Evolutionary conservation across 306 rosid genomes (phyloP), one percentile per base, ranked within the genome.

Genomic region (Aeschynomene evenia): DNA sequence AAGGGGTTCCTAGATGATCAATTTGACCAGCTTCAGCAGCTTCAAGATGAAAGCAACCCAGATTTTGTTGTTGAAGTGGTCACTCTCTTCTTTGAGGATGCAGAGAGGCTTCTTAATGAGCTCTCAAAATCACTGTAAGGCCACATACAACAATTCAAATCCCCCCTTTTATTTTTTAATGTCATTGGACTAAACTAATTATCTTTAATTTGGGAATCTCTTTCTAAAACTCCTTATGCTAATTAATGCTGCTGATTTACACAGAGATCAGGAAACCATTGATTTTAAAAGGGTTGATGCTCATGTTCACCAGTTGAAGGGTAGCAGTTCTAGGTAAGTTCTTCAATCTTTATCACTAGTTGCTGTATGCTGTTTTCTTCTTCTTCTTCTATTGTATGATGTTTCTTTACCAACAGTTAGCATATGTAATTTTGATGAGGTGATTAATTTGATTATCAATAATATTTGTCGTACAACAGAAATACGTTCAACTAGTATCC

Each of bases 251-350:
- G 37, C 11, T 14, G 42, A 20, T 61, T 63, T 10, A 51, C 23
- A 31, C 82, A 92, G 98, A 52, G 80, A 66, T 22, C 92, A 85
- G 55, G 69, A 80, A 43, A 70, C 29, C 72, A 71, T 85, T 66
- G 89, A 92, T 84, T 89, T 81, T 34, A 86, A 39, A 68, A 86
- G 63, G 76, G 77, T 92, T 50, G 98, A 86, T 80, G 77, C 88
- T 46, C 69, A 80, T 74, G 88, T 92, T 86, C 96, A 88, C 71
- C 95, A 89, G 80, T 45, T 92, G 83, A 92, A 88, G 81, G 98
- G 98, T 33, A 87, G 98, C 85, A 92, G 96, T 80, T 86, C 98
- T 78, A 87, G 96, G 98, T 92, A 83, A 49, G 7, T n/a, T n/a
- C n/a, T n/a, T n/a, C n/a, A n/a, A n/a, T 51, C 31, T n/a, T 29